Evolutionary conservation across 2,329 filamentous ascomycete species (phyloP).

Genomic region (Dactylellina parvicollis): DNA sequence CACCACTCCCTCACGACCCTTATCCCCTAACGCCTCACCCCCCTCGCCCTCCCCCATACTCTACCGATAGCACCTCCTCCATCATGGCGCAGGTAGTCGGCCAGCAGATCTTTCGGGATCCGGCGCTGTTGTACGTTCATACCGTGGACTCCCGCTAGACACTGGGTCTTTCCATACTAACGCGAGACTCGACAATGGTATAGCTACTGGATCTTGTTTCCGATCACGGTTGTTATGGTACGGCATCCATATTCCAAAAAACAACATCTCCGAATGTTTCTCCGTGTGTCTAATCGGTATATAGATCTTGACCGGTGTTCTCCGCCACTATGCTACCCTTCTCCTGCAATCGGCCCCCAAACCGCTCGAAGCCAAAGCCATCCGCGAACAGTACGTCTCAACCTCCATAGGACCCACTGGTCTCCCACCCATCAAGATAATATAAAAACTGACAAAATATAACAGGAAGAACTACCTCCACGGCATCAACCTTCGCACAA

Average conservation of each 20-base stretch:
- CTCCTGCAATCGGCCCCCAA: slow-evolving; percentile 87
- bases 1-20: background rate
- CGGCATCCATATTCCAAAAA: slow-evolving; percentile 44
- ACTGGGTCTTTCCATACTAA: slow-evolving; percentile 54
- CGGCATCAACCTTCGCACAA: slow-evolving; percentile 83
- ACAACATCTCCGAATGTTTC: background rate
- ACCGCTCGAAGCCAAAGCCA: slow-evolving; percentile 76
- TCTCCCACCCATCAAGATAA: background rate
- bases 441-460: no score
- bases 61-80: slow-evolving; percentile 20
- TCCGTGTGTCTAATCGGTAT: background rate
- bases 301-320: slow-evolving; percentile 87
- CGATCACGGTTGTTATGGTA: slow-evolving; percentile 97
- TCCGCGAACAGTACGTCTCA: slow-evolving; percentile 76
- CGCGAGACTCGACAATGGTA: slow-evolving; percentile 26
- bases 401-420: background rate
- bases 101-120: slow-evolving; percentile 98
- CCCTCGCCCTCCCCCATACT: background rate
- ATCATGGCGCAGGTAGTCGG: slow-evolving; percentile 83
- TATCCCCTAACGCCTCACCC: background rate
- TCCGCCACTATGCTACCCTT: slow-evolving; percentile 95
- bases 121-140: slow-evolving; percentile 85
- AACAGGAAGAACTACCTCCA: slow-evolving; percentile 74
- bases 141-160: slow-evolving; percentile 3
- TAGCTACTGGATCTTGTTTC: slow-evolving; percentile 98